A percentile compares a stretch with the other conserved stretches of the same genome.
Evolutionary conservation across 2,329 filamentous ascomycete species (phyloP).

Genomic region (Phialemoniopsis sp.): DNA sequence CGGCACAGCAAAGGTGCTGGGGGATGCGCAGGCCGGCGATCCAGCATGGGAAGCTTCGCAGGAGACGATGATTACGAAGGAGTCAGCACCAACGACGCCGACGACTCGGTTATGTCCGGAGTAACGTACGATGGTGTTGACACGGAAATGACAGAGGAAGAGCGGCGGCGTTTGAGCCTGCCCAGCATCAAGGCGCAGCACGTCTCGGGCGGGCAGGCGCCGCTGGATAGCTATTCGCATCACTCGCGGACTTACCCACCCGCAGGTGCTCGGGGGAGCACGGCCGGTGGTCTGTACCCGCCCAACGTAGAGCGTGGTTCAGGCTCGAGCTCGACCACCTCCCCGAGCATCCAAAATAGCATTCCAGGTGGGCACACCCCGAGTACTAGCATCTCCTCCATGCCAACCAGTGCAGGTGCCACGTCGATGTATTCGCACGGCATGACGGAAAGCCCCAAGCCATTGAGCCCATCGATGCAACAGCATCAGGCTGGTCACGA

Average conservation of each 20-base stretch:
- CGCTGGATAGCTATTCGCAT: slow-evolving; percentile 47
- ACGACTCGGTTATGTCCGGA: slow-evolving; percentile 54
- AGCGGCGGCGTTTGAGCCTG: slow-evolving; percentile 62
- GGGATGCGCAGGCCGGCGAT: slow-evolving; percentile 86
- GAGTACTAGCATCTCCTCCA: slow-evolving; percentile 44
- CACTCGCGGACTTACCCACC: slow-evolving; percentile 80
- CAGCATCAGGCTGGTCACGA: slow-evolving; percentile 42
- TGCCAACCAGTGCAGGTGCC: slow-evolving; percentile 39
- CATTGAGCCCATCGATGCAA: slow-evolving; percentile 62
- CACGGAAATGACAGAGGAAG: slow-evolving; percentile 55
- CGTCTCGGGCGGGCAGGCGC: slow-evolving; percentile 44
- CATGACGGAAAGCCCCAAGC: slow-evolving; percentile 85
- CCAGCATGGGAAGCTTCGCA: slow-evolving; percentile 79
- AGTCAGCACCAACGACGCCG: slow-evolving; percentile 39
- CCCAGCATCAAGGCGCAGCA: slow-evolving; percentile 73
- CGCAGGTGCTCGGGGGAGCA: slow-evolving; percentile 47
- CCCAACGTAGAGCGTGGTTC: slow-evolving; percentile 53
- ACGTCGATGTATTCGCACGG: slow-evolving; percentile 63
- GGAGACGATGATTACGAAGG: slow-evolving; percentile 70
- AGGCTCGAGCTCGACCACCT: slow-evolving; percentile 49
- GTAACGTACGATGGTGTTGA: slow-evolving; percentile 55
- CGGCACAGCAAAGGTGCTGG: slow-evolving; percentile 94
- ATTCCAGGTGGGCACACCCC: slow-evolving; percentile 37
- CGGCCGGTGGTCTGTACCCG: slow-evolving; percentile 55
- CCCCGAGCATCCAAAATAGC: slow-evolving; percentile 43